Base-by-base conservation (phyloP, 345 rosid genomes). In the Camelina hispida region DNA sequence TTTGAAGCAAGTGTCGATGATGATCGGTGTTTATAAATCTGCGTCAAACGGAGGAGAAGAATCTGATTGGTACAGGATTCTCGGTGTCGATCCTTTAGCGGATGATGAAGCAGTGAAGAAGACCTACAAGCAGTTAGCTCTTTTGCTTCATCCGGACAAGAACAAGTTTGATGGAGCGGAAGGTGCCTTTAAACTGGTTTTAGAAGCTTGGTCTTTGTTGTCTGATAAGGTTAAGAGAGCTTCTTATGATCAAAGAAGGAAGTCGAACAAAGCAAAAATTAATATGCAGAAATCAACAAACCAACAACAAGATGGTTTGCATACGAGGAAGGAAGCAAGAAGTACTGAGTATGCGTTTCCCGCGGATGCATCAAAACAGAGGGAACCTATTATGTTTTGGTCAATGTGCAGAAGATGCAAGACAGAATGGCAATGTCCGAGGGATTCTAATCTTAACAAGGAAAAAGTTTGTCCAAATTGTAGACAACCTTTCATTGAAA, bases 181-280 rank as follows among this genome's bases (percentile, higher is more conserved):
- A 52, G 25, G 30, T 52, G 56, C 56, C 0, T 91, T 91, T 73
- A 87, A 89, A 72, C 75, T 88, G 69, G 90, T 88, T 68, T 85
- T 80, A 0, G 83, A 88, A 77, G 88, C 88, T 57, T 87, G 93
- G 93, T 85, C 79, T 80, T 76, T 89, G 58, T 78, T 91, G 46
- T 85, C 95, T 3, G 90, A 89, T 63, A 81, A 82, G 81, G 76
- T 80, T 50, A 85, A 78, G 86, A 85, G 93, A 77, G 16, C 61
- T 43, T 86, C 83, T 28, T 91, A 91, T 74, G 84, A 88, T 80
- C 82, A 22, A 53, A 53, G 6, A 5, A 37, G 40, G 40, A 37
- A 37, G 37, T 8, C 37, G 7, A 34, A 34, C 2, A 9, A 37
- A 37, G 40, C 11, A 9, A 37, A 8, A 11, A 37, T 9, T 9